Percentiles rank a stretch among this genome's conserved stretches.
Evolutionary conservation across 2,329 filamentous ascomycete species (phyloP).

Genomic region (Apiospora sp.): DNA sequence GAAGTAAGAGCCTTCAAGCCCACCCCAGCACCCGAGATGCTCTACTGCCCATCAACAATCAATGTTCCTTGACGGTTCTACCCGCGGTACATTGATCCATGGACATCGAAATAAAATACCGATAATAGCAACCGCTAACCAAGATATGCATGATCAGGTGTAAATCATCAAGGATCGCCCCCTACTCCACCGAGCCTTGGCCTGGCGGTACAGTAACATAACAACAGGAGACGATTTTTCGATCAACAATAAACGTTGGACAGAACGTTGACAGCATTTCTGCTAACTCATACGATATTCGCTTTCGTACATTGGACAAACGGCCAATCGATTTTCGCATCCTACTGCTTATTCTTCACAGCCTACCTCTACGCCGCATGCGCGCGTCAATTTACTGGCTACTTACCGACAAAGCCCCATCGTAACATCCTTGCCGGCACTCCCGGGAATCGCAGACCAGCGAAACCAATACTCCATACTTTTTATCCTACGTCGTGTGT

Average conservation of each 20-base stretch:
- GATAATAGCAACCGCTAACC: background rate
- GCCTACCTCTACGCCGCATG: background rate
- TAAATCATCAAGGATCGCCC: background rate
- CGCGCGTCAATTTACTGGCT: background rate
- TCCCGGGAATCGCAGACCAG: slow-evolving; percentile 2
- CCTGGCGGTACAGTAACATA: background rate
- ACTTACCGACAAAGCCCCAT: background rate
- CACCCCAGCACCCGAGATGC: background rate
- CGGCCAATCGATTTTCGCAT: background rate
- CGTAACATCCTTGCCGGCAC: slow-evolving; percentile 7
- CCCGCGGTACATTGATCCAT: background rate
- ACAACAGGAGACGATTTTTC: background rate
- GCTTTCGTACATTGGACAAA: background rate
- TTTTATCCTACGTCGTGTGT: slow-evolving; percentile 16
- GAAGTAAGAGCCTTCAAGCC: background rate
- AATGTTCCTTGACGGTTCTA: background rate
- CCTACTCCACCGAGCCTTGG: background rate
- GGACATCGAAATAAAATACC: background rate
- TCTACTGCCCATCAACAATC: background rate
- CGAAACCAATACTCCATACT: slow-evolving; percentile 19
- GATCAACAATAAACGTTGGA: background rate
- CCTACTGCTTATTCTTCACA: background rate
- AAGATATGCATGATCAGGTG: background rate
- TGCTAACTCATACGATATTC: background rate
- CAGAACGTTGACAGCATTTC: background rate